Evolutionary conservation across 805 yeast species (phyloP).

Genomic region (Sugiyamaella floridensis): DNA sequence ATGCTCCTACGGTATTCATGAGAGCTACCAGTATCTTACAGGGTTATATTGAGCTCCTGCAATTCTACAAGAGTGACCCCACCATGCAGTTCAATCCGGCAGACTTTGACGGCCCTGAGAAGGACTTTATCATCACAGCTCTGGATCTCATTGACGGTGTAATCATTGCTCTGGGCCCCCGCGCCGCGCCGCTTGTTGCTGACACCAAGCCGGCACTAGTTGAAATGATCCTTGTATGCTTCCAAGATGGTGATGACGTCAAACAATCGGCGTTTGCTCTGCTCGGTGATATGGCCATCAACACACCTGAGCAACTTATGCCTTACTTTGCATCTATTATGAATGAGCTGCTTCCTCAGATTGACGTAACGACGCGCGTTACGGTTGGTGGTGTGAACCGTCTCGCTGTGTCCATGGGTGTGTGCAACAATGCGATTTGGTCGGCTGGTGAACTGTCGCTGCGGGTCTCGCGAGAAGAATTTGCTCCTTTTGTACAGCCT

Average conservation of each 20-base stretch:
- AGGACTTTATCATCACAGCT: conserved; percentile 83
- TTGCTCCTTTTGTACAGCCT: conserved; percentile 45
- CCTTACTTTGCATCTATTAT: conserved; percentile 31
- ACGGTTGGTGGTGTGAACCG: conserved; percentile 52
- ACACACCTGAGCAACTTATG: conserved; percentile 37
- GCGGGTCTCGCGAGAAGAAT: conserved; percentile 39
- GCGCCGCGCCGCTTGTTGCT: conserved; percentile 48
- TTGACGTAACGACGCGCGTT: conserved; percentile 43
- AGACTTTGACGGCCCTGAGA: conserved; percentile 51
- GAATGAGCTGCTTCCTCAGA: conserved; percentile 49
- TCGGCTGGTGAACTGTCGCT: conserved; percentile 81
- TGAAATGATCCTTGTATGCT: conserved; percentile 57
- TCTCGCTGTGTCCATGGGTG: background rate
- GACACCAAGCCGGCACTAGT: conserved; percentile 40
- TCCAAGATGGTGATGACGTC: conserved; percentile 74
- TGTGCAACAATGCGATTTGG: conserved; percentile 89
- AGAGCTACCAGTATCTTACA: conserved; percentile 67
- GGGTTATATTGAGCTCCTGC: conserved; percentile 60
- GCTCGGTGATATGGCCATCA: conserved; percentile 80
- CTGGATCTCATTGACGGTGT: conserved; percentile 88
- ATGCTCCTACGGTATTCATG: conserved; percentile 78
- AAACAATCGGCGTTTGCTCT: conserved; percentile 88
- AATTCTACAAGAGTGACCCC: conserved; percentile 58
- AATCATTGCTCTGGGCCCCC: conserved; percentile 75
- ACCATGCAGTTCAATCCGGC: conserved; percentile 6